A percentile compares a stretch with the other conserved stretches of the same genome.
phyloP scores from a whole-genome alignment of 306 rosid species.

The Gillenia trifoliata region DNA sequence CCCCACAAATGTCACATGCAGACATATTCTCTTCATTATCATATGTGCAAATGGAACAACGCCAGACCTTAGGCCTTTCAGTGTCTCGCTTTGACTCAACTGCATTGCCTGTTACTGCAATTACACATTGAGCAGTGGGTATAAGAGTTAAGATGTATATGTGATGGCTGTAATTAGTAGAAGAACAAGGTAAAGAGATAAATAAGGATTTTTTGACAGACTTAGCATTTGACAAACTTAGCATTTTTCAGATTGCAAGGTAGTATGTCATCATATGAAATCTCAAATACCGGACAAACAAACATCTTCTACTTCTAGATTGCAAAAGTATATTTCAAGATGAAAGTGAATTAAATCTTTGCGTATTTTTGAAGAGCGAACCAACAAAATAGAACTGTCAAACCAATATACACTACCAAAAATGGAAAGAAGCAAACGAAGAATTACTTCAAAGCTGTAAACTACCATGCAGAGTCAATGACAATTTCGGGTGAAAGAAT shows the following conservation, averaged over 20 bases:
- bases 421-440: neutral
- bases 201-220: no score
- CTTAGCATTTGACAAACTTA: neutral
- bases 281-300: neutral
- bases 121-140: constrained; percentile 13
- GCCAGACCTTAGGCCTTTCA: constrained; percentile 46
- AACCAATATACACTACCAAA: neutral
- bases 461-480: neutral
- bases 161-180: neutral
- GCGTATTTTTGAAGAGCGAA: neutral
- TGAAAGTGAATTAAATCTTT: neutral
- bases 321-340: neutral
- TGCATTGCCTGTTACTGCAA: constrained; percentile 37
- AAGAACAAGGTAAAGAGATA: neutral
- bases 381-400: neutral
- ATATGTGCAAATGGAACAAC: constrained; percentile 76
- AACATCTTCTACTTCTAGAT: neutral
- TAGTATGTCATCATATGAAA: neutral
- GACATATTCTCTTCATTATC: constrained; percentile 75
- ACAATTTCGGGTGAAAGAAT: no score
- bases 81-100: constrained; percentile 43
- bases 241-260: neutral
- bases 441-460: neutral
- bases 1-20: constrained; percentile 88
- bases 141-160: neutral